These are phyloP conservation scores for Globisporangium polare DNA, from an alignment of 352 stramenopile genomes.

Conservation along the genomic window DNA sequence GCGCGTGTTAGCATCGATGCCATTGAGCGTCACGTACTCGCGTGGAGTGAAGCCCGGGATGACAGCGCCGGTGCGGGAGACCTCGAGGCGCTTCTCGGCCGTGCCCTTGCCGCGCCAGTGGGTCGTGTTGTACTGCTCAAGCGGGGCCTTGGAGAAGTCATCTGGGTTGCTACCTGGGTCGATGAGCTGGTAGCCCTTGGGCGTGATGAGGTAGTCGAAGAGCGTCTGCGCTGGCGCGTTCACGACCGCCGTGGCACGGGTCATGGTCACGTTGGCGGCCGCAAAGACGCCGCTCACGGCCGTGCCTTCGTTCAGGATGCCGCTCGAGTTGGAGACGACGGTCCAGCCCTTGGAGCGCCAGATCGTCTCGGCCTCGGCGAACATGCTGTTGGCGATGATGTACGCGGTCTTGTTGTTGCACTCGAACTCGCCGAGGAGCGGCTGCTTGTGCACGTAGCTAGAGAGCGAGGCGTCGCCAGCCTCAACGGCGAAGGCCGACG, in stretches of 20 bases:
- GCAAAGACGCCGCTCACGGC: slow-evolving; percentile 28
- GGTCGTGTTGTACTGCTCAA: slow-evolving; percentile 20
- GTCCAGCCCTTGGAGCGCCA: slow-evolving; percentile 24
- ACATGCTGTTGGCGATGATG: slow-evolving; percentile 20
- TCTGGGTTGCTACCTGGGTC: slow-evolving; percentile 28
- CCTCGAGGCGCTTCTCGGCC: slow-evolving; percentile 25
- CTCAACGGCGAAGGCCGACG: slow-evolving; percentile 8
- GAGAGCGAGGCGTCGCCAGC: not conserved
- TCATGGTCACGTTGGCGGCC: slow-evolving; percentile 19
- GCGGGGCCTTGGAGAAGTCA: slow-evolving; percentile 27
- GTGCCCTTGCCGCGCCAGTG: slow-evolving; percentile 19
- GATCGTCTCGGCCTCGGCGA: slow-evolving; percentile 26
- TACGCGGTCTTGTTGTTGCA: slow-evolving; percentile 18
- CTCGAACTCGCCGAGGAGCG: slow-evolving; percentile 22
- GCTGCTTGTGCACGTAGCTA: slow-evolving; percentile 2
- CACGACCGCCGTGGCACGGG: slow-evolving; percentile 21
- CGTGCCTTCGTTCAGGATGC: slow-evolving; percentile 29
- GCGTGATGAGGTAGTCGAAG: slow-evolving; percentile 33
- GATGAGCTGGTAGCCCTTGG: slow-evolving; percentile 27
- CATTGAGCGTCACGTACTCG: slow-evolving; percentile 13
- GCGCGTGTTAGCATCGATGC: slow-evolving; percentile 13
- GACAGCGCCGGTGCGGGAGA: slow-evolving; percentile 17
- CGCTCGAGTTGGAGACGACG: slow-evolving; percentile 25
- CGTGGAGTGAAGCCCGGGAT: slow-evolving; percentile 13
- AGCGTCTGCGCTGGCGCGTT: slow-evolving; percentile 24